Conservation (phyloP, 2,329 filamentous ascomycete genomes). For the Drechmeria coniospora region DNA sequence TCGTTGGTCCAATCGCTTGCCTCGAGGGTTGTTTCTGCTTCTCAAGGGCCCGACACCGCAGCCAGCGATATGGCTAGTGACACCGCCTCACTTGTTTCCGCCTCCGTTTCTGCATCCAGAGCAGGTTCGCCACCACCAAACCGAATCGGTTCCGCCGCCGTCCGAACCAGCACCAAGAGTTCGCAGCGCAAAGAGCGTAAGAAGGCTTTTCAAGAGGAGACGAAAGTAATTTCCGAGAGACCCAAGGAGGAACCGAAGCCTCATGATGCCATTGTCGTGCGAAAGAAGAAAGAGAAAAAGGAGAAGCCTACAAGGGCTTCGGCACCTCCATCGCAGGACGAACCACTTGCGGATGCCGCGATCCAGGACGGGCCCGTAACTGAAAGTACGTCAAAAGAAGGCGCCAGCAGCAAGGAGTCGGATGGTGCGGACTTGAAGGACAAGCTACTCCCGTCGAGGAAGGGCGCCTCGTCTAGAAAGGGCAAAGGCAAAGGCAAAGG, state of each 20-base stretch:
- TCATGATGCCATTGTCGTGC: conserved; percentile 57
- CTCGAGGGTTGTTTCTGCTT: conserved; percentile 15
- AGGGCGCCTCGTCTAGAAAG: conserved; percentile 16
- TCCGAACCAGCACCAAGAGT: conserved; percentile 59
- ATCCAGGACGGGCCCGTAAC: conserved; percentile 5
- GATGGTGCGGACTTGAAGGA: conserved; percentile 10
- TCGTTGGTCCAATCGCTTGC: conserved; percentile 15
- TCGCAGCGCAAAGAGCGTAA: conserved; percentile 64
- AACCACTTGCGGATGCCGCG: conserved; percentile 4
- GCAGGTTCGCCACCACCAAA: conserved; percentile 53
- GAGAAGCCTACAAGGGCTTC: conserved; percentile 30
- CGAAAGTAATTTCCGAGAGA: conserved; percentile 33
- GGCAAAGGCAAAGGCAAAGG: conserved; percentile 14
- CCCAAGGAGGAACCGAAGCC: conserved; percentile 38
- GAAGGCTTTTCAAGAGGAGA: conserved; percentile 50
- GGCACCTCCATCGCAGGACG: conserved; percentile 3
- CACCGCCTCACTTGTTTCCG: conserved; percentile 57
- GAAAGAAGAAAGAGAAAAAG: conserved; percentile 79
- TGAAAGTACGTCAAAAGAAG: not conserved
- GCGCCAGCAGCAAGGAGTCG: conserved; percentile 2
- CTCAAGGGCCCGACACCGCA: conserved; percentile 52
- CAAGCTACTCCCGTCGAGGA: too few relatives aligned
- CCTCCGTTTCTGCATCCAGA: conserved; percentile 51
- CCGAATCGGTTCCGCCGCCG: conserved; percentile 52
- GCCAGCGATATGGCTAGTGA: conserved; percentile 63